Percentiles rank a stretch among this genome's conserved stretches.
These are phyloP conservation scores for Pseudonitzschia pungens DNA, from an alignment of 108 stramenopile genomes.

Conservation along the genomic window DNA sequence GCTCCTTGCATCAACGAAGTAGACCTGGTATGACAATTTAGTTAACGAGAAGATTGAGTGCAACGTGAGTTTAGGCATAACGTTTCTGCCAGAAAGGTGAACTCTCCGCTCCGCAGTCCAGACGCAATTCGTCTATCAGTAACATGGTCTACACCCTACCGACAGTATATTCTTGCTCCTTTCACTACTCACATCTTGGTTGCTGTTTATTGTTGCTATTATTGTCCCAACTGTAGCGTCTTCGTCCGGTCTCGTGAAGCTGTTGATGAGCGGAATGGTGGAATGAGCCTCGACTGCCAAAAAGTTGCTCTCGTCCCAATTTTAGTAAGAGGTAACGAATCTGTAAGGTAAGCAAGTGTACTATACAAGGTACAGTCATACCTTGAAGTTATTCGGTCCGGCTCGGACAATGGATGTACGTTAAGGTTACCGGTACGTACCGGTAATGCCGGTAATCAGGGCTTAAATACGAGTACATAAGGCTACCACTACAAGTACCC, in stretches of 20 bases:
- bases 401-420: too few species aligned
- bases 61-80: not conserved
- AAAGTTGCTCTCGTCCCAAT: not conserved
- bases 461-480: too few species aligned
- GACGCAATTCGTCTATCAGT: not conserved
- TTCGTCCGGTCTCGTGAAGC: not conserved
- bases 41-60: not conserved
- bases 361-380: not conserved
- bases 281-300: not conserved
- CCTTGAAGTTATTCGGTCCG: too few species aligned
- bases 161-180: not conserved
- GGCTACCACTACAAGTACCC: too few species aligned
- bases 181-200: not conserved
- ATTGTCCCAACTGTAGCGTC: not conserved
- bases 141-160: not conserved
- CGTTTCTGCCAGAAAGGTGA: not conserved
- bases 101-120: not conserved
- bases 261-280: not conserved
- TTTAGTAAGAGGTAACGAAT: constrained; percentile 15
- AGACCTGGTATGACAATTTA: constrained; percentile 30
- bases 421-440: too few species aligned
- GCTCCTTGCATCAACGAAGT: constrained; percentile 90
- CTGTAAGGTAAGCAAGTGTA: not conserved
- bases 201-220: not conserved
- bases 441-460: too few species aligned